Evolutionary conservation across 768 basidiomycete species (phyloP).

Genomic region (Lactarius quietus): DNA sequence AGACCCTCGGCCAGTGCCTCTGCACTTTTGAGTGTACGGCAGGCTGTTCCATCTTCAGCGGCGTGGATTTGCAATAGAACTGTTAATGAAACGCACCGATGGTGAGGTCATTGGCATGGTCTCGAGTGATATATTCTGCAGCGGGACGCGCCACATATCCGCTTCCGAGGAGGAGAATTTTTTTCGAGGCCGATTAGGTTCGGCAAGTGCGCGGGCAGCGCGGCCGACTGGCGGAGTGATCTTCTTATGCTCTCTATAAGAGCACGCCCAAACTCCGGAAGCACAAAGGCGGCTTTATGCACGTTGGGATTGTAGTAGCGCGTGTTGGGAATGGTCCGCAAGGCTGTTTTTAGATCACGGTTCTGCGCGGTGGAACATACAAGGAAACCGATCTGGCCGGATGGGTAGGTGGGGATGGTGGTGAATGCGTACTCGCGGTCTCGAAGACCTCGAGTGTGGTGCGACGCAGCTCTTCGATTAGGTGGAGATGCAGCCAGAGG

Average conservation of each 20-base stretch:
- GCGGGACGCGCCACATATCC: slow-evolving; percentile 97
- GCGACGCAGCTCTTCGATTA: slow-evolving; percentile 72
- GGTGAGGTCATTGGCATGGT: slow-evolving; percentile 78
- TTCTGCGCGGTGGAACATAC: slow-evolving; percentile 75
- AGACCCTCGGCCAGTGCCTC: slow-evolving; percentile 64
- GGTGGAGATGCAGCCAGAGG: slow-evolving; percentile 87
- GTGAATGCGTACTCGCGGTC: slow-evolving; percentile 89
- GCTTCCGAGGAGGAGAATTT: slow-evolving; percentile 85
- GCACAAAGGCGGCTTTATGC: slow-evolving; percentile 78
- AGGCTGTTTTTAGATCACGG: slow-evolving; percentile 66
- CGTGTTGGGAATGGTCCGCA: slow-evolving; percentile 67
- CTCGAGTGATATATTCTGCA: slow-evolving; percentile 86
- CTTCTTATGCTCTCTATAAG: slow-evolving; percentile 66
- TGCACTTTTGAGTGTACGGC: slow-evolving; percentile 80
- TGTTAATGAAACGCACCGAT: slow-evolving; percentile 54
- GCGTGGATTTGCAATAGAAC: slow-evolving; percentile 2
- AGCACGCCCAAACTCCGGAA: slow-evolving; percentile 88
- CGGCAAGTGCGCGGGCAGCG: slow-evolving; percentile 44
- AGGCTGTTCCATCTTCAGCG: slow-evolving; percentile 47
- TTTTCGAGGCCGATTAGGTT: slow-evolving; percentile 51
- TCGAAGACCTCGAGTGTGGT: slow-evolving; percentile 76
- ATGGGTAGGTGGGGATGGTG: slow-evolving; percentile 96
- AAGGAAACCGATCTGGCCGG: slow-evolving; percentile 96
- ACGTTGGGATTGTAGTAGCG: slow-evolving; percentile 83
- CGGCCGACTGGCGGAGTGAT: slow-evolving; percentile 74